A percentile compares a stretch with the other conserved stretches of the same genome.
These are phyloP conservation scores for Gleditsia sinensis DNA, from an alignment of 306 rosid species.

Conservation along the genomic window DNA sequence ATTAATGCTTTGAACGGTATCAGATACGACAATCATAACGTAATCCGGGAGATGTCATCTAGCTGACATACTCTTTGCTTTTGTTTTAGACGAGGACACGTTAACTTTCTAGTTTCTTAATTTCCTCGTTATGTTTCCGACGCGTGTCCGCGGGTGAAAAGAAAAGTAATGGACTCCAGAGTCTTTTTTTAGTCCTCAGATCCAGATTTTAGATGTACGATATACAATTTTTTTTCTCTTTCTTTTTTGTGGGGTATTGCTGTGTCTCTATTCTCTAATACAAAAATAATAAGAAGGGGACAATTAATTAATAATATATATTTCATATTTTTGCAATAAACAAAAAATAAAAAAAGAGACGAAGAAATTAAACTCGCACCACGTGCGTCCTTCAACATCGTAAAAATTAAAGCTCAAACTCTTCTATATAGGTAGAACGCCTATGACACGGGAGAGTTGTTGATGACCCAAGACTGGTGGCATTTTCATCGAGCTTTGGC, in stretches of 20 bases:
- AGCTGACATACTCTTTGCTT: background rate
- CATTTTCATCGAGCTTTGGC: background rate
- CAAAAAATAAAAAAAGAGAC: background rate
- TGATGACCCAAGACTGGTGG: background rate
- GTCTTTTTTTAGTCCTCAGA: background rate
- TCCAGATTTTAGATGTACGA: no score
- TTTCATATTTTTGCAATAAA: background rate
- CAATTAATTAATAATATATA: background rate
- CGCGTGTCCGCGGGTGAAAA: background rate
- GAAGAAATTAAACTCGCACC: no score
- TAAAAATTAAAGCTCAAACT: background rate
- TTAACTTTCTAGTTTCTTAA: background rate
- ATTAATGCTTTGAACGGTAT: conserved; percentile 23
- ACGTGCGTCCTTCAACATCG: background rate
- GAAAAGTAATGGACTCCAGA: background rate
- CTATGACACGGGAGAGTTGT: background rate
- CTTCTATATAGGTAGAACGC: background rate
- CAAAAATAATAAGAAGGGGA: no score
- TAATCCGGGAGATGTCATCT: conserved; percentile 8
- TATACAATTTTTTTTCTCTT: no score
- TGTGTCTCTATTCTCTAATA: no score
- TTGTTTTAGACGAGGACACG: background rate
- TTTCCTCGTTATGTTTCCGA: background rate
- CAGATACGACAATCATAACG: background rate
- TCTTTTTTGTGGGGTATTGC: no score